These are phyloP conservation scores for Talinum fruticosum DNA, from an alignment of 148 eudicot genomes.

Conservation along the genomic window DNA sequence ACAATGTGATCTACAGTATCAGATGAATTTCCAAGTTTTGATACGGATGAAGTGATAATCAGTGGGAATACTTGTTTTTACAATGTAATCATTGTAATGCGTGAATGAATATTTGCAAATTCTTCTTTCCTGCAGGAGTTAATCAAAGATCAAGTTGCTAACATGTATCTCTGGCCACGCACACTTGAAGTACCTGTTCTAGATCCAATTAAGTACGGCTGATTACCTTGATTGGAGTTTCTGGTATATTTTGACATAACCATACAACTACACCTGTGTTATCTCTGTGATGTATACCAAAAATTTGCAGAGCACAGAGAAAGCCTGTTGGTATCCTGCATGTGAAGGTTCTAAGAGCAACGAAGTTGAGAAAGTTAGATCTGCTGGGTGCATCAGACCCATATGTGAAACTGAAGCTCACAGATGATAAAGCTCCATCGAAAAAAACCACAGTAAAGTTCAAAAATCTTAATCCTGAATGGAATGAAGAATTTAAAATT, in stretches of 20 bases:
- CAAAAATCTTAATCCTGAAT: slow-evolving; percentile 87
- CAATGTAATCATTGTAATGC: not conserved
- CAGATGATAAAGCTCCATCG: slow-evolving; percentile 76
- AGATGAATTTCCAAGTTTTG: not conserved
- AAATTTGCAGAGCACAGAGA: slow-evolving; percentile 62
- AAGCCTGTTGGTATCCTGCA: slow-evolving; percentile 82
- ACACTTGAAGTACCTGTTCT: slow-evolving; percentile 77
- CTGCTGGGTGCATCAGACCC: slow-evolving; percentile 84
- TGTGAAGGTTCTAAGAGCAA: slow-evolving; percentile 72
- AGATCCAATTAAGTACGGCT: slow-evolving; percentile 71
- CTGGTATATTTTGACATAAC: not conserved
- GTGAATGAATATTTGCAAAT: not conserved
- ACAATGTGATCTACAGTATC: not conserved
- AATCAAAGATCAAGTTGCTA: slow-evolving; percentile 85
- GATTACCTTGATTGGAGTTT: not conserved
- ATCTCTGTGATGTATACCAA: slow-evolving; percentile 4
- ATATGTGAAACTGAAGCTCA: slow-evolving; percentile 76
- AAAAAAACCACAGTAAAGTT: slow-evolving; percentile 85
- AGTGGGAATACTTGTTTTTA: slow-evolving; percentile 6
- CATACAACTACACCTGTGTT: not conserved
- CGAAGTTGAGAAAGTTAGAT: slow-evolving; percentile 80
- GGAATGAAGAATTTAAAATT: slow-evolving; percentile 82
- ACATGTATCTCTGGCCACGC: slow-evolving; percentile 94
- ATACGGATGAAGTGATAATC: not conserved
- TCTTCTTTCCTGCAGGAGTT: slow-evolving; percentile 48